Conservation (phyloP, 768 basidiomycete species). For the Collybia sordida region DNA sequence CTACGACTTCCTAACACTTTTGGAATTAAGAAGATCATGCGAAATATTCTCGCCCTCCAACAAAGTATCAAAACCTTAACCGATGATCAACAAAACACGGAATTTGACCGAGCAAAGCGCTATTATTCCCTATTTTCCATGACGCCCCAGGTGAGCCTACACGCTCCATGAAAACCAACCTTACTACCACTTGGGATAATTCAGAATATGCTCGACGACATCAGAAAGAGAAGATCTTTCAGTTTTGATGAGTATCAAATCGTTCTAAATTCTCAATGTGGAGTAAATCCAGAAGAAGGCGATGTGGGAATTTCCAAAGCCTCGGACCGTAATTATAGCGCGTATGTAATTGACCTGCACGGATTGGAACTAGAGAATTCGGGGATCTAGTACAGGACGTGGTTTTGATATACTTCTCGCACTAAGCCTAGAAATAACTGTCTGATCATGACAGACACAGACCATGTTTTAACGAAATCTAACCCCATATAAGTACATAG, state of each 20-base stretch:
- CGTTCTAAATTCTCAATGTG: conserved; percentile 89
- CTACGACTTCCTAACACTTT: conserved; percentile 68
- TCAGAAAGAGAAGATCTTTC: conserved; percentile 64
- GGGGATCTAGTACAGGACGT: conserved; percentile 12
- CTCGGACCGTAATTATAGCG: conserved; percentile 72
- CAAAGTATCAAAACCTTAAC: conserved; percentile 84
- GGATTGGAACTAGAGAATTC: conserved; percentile 64
- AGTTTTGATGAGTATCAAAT: conserved; percentile 91
- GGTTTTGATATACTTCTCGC: no score
- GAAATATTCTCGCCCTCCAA: conserved; percentile 89
- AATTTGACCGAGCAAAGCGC: conserved; percentile 72
- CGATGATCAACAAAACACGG: conserved; percentile 55
- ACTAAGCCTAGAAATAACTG: no score
- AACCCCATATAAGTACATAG: no score
- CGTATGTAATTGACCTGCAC: conserved; percentile 90
- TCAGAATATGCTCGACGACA: conserved; percentile 76
- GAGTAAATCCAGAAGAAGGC: conserved; percentile 63
- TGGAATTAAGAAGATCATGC: conserved; percentile 83
- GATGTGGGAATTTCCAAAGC: conserved; percentile 52
- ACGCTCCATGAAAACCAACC: background rate
- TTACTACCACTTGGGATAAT: background rate
- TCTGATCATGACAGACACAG: no score
- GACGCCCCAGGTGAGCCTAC: conserved; percentile 64
- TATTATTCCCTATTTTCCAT: conserved; percentile 81
- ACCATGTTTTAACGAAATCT: no score